These are phyloP conservation scores for Penicillium macrosclerotiorum DNA, from an alignment of 495 filamentous ascomycete genomes.

Conservation along the genomic window DNA sequence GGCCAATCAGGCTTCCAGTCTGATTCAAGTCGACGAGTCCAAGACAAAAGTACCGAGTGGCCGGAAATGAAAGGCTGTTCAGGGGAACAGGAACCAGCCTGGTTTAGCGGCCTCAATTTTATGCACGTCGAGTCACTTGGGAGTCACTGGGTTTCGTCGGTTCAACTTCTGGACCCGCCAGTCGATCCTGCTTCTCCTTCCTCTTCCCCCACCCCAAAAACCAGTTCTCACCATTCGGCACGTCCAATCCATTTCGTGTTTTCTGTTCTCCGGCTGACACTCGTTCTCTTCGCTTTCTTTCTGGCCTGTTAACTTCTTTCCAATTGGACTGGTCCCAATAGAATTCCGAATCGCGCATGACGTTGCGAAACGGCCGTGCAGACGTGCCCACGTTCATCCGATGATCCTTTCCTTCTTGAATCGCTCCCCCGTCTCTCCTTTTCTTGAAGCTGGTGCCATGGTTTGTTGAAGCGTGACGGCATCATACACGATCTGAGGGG, in stretches of 20 bases:
- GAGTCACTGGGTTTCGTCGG: too few species aligned
- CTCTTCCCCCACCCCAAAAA: slow-evolving; percentile 10
- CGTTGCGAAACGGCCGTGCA: slow-evolving; percentile 19
- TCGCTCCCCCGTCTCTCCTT: slow-evolving; percentile 24
- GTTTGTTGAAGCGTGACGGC: slow-evolving; percentile 5
- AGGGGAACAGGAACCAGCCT: slow-evolving; percentile 1
- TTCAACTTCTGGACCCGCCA: slow-evolving; percentile 2
- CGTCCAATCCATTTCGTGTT: slow-evolving; percentile 11
- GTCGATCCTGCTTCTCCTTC: neutral
- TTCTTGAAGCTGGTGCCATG: slow-evolving; percentile 10
- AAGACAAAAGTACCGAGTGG: neutral
- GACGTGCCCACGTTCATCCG: slow-evolving; percentile 21
- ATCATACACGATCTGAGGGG: neutral
- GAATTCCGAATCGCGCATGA: slow-evolving; percentile 10
- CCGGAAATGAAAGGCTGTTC: slow-evolving; percentile 1
- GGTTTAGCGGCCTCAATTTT: slow-evolving; percentile 12
- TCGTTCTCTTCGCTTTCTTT: slow-evolving; percentile 6
- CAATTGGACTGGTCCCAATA: neutral
- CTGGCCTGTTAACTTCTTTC: slow-evolving; percentile 8
- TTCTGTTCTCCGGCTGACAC: slow-evolving; percentile 10
- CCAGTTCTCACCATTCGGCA: neutral
- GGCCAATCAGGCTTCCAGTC: neutral
- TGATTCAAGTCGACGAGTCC: neutral
- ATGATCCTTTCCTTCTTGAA: slow-evolving; percentile 25
- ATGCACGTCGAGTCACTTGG: slow-evolving; percentile 20